phyloP scores from a whole-genome alignment of 1,139 yeast genomes.

The Saccharomyces pastorianus region DNA sequence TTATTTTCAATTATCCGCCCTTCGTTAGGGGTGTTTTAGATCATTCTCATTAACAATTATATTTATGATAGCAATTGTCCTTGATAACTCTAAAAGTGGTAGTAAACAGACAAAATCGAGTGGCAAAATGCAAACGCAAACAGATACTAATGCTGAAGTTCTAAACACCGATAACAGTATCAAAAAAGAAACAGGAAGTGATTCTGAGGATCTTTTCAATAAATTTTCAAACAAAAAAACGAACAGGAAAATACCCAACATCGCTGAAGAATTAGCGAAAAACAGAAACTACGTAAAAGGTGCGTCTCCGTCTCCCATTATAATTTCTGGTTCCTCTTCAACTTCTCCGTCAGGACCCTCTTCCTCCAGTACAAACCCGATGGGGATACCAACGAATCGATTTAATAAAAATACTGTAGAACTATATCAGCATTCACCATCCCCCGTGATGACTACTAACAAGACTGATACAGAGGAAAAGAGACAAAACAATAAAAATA shows the following conservation, averaged over 20 bases:
- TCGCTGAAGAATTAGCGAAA: conserved; percentile 30
- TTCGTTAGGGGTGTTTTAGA: not conserved
- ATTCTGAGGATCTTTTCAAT: not conserved
- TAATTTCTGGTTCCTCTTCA: conserved; percentile 6
- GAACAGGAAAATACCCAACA: conserved; percentile 19
- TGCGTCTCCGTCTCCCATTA: conserved; percentile 15
- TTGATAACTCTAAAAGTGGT: conserved; percentile 2
- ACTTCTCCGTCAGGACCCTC: conserved; percentile 4
- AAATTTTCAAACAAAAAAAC: not conserved
- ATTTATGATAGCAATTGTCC: not conserved
- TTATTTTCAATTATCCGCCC: not conserved
- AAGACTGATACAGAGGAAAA: not conserved
- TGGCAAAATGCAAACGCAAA: not conserved
- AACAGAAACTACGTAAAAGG: conserved; percentile 23
- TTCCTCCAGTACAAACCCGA: not conserved
- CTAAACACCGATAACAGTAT: not conserved
- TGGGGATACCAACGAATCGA: not conserved
- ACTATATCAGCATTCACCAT: not conserved
- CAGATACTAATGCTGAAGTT: not conserved
- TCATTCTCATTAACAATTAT: not conserved
- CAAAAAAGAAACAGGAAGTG: conserved; percentile 1
- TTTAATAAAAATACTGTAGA: not conserved
- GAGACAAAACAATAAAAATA: conserved; percentile 4
- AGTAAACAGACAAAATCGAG: not conserved
- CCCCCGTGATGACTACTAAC: not conserved